Evolutionary conservation across 1,284 basidiomycete species (phyloP), one percentile per base, ranked within the genome.

Genomic region (Waitea zeae): DNA sequence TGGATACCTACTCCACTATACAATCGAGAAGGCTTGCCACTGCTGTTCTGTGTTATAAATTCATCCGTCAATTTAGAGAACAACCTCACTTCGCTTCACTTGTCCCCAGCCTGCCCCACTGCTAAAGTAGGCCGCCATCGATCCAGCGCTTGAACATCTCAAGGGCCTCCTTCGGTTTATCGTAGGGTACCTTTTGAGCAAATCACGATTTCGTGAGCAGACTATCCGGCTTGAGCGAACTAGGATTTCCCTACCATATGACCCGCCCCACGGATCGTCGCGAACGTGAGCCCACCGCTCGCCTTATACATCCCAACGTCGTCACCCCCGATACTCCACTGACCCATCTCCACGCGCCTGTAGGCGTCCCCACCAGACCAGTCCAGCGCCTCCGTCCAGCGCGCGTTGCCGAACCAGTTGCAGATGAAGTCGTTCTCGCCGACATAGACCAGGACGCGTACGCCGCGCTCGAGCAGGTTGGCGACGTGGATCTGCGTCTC

Each of bases 381-480:
- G 40, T 68, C 60, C 41, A 79, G 55, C 3, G 46, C 45, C 35
- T 62, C 48, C 20, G 68, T 67, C 70, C 70, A 73, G 12, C 58
- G 50, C 42, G 71, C 64, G 44, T 79, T 79, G 4, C 68, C 74
- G 11, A 78, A 48, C 59, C 70, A 71, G 49, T 78, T 80, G 46
- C 74, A 78, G 39, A 76, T 70, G 57, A 61, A 75, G 48, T 79
- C 76, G 37, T 70, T 66, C 5, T 59, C 59, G 1, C 77, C 77
- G 2, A 70, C 73, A 40, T 81, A 81, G 38, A 82, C 70, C 12
- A 87, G 60, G 2, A 75, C 69, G 3, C 64, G 54, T 14, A 86
- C 57, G 29, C 68, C 70, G 14, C 77, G 64, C 44, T 86, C 80
- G 12, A 86, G 63, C 27, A 87, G 60, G 1, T 58, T 67, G 3